Conservation (phyloP, 129 eudicot genomes). For the Flaveria brownii region DNA sequence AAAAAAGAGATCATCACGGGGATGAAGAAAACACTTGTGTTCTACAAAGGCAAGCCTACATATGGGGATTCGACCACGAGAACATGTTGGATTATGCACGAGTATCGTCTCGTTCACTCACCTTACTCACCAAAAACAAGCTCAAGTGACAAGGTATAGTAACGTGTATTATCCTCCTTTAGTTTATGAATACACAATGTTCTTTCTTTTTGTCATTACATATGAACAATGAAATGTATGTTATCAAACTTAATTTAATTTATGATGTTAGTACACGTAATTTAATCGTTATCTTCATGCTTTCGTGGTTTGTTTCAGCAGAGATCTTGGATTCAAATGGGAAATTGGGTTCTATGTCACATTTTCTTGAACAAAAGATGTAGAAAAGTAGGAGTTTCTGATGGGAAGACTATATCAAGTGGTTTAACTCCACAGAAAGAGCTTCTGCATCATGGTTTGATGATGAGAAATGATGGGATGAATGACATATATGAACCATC, state of each 20-base stretch:
- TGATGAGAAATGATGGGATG: slow-evolving; percentile 18
- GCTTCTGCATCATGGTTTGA: slow-evolving; percentile 18
- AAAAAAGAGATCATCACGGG: slow-evolving; percentile 49
- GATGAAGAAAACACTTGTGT: slow-evolving; percentile 67
- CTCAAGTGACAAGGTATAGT: slow-evolving; percentile 30
- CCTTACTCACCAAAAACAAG: slow-evolving; percentile 19
- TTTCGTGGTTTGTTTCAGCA: slow-evolving; percentile 26
- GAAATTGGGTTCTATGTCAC: slow-evolving; percentile 78
- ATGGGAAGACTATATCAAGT: slow-evolving; percentile 36
- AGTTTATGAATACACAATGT: background rate
- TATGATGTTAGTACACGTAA: background rate
- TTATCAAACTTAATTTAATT: background rate
- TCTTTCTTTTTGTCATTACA: background rate
- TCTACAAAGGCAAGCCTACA: slow-evolving; percentile 46
- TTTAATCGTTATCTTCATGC: background rate
- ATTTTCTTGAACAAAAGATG: slow-evolving; percentile 50
- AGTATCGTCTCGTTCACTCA: slow-evolving; percentile 59
- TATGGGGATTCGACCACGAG: slow-evolving; percentile 36
- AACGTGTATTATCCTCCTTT: no score
- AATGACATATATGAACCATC: slow-evolving; percentile 15
- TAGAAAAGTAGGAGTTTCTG: slow-evolving; percentile 27
- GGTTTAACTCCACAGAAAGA: slow-evolving; percentile 37
- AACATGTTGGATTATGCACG: slow-evolving; percentile 84
- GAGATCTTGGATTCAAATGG: slow-evolving; percentile 51
- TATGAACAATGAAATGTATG: background rate